Base-by-base conservation (phyloP, 75 land plant species). In the Cunninghamia lanceolata region DNA sequence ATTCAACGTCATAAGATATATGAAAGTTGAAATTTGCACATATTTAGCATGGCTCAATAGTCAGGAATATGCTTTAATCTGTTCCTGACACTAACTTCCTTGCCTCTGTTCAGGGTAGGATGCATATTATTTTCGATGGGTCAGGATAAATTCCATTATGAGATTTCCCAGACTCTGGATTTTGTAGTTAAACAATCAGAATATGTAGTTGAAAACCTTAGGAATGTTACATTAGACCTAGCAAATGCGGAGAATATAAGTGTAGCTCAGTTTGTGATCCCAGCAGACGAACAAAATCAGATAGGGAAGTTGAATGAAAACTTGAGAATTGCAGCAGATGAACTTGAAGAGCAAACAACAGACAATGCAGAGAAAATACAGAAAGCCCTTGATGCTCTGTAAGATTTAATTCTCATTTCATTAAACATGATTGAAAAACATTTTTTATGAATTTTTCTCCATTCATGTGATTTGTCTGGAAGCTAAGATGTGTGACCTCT, bases 161-260 rank as follows among this genome's bases (percentile, higher is more conserved):
- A 82, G 59, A 47, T 82, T 42, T 82, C 84, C 2, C 15, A 21
- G 35, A 52, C 84, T 52, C 36, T 82, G 53, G 38, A 82, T 42
- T 82, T 82, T 82, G 84, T 82, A n/a, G 84, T 82, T 45, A 94
- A 90, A 66, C 96, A 93, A 59, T 95, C 99, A 79, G 92, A 95
- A 42, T 90, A 91, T 59, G 92, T 94, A 8, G 97, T 93, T 30
- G 90, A 95, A 83, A 94, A 86, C 56, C 91, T 96, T 11, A 90
- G 86, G 82, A 95, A 93, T 85, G 97, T 96, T 25, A 91, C 99
- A 38, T 86, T 75, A 50, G 91, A 89, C 82, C 83, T 96, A 45
- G 85, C 91, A 6, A 84, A 93, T 53, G 99, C 97, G 42, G 90
- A 94, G 85, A 86, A 85, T 32, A 91, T 96, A 19, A 92, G 88